phyloP scores from a whole-genome alignment of 2,329 filamentous ascomycete species.

The Graphilbum sp. region DNA sequence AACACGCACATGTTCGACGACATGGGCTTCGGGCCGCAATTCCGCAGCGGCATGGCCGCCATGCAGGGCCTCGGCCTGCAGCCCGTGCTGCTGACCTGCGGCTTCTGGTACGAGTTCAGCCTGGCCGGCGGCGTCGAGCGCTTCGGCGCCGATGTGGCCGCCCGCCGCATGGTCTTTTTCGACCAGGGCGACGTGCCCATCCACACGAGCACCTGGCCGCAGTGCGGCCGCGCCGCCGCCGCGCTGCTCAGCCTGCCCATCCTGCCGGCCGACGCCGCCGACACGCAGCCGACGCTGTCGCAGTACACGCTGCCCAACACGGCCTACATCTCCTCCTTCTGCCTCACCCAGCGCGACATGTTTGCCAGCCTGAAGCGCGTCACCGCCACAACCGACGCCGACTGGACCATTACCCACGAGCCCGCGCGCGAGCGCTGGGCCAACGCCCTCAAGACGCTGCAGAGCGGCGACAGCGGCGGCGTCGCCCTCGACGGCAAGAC shows the following conservation, averaged over 20 bases:
- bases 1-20: conserved; percentile 7
- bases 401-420: conserved; percentile 43
- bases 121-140: conserved; percentile 15
- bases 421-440: conserved; percentile 27
- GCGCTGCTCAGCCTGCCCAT: conserved; percentile 26
- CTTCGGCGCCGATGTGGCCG: conserved; percentile 14
- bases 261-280: conserved; percentile 2
- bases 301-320: not conserved
- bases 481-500: conserved; percentile 11
- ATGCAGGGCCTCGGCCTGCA: conserved; percentile 20
- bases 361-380: conserved; percentile 43
- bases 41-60: conserved; percentile 13
- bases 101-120: conserved; percentile 37
- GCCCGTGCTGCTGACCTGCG: conserved; percentile 21
- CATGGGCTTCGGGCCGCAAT: conserved; percentile 10
- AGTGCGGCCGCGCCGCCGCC: conserved; percentile 25
- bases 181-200: conserved; percentile 41
- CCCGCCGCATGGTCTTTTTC: conserved; percentile 18
- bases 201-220: conserved; percentile 41
- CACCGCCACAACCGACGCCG: conserved; percentile 35
- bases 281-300: conserved; percentile 5
- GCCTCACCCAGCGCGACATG: conserved; percentile 46
- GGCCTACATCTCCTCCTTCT: conserved; percentile 39
- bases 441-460: conserved; percentile 26
- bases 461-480: conserved; percentile 1